phyloP scores from a whole-genome alignment of 2,329 filamentous ascomycete species.

The Hawksworthiomyces lignivorus region DNA sequence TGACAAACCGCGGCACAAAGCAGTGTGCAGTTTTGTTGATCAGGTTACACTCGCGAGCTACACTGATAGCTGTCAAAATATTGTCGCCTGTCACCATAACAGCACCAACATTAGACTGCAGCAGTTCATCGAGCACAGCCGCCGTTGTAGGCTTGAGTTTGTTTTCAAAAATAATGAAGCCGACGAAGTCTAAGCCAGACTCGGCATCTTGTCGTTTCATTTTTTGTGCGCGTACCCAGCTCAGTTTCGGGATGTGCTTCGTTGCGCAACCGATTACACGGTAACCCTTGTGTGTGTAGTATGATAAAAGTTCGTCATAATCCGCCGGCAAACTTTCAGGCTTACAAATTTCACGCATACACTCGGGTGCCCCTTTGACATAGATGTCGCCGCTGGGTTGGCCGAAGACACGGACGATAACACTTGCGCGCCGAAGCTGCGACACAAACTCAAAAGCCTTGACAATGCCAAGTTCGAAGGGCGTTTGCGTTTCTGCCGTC shows the following conservation, averaged over 20 bases:
- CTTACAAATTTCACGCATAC: slow-evolving; percentile 87
- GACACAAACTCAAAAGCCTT: slow-evolving; percentile 94
- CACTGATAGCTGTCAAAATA: slow-evolving; percentile 91
- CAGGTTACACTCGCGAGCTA: slow-evolving; percentile 81
- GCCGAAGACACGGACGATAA: slow-evolving; percentile 83
- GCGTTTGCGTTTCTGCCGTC: slow-evolving; percentile 21
- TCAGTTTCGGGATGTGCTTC: slow-evolving; percentile 78
- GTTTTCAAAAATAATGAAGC: slow-evolving; percentile 98
- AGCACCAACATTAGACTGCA: slow-evolving; percentile 73
- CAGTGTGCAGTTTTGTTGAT: slow-evolving; percentile 77
- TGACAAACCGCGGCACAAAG: slow-evolving; percentile 81
- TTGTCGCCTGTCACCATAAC: slow-evolving; percentile 99
- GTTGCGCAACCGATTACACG: slow-evolving; percentile 93
- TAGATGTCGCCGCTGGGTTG: slow-evolving; percentile 78
- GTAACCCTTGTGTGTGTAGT: slow-evolving; percentile 93
- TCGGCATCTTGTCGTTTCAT: slow-evolving; percentile 85
- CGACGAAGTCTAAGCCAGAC: slow-evolving; percentile 74
- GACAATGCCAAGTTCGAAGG: slow-evolving; percentile 81
- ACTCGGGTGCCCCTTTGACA: slow-evolving; percentile 94
- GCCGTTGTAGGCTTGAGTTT: slow-evolving; percentile 88
- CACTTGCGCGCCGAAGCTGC: slow-evolving; percentile 83
- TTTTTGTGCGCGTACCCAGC: slow-evolving; percentile 91
- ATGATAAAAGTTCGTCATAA: slow-evolving; percentile 80
- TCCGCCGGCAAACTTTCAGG: slow-evolving; percentile 77
- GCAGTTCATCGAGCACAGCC: slow-evolving; percentile 72